Evolutionary conservation across 2,329 filamentous ascomycete species (phyloP), one percentile per base, ranked within the genome.

Genomic region (Metarhizium guizhouense): DNA sequence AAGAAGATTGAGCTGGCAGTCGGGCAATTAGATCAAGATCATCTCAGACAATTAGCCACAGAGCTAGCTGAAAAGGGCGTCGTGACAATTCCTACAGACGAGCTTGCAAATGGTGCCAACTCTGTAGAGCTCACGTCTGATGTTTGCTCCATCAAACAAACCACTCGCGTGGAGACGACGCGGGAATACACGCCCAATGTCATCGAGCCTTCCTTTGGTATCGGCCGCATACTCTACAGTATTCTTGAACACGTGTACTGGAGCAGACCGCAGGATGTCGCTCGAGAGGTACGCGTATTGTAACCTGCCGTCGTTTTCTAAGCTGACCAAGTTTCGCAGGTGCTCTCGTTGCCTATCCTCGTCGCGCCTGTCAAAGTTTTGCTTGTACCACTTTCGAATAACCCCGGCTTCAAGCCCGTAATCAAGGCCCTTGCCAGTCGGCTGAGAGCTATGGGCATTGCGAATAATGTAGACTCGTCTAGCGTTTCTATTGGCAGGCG

Each of bases 321-420:
- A 4, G 32, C 29, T n/a, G n/a, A 54, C 14, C 29, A 18, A 13
- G 11, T 13, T 30, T 42, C 10, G n/a, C 56, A 74, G 71, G 71
- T 74, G 4, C 67, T 74, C 40, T 74, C 72, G 2, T 72, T 74
- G 64, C 69, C 70, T 40, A 72, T 75, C 2, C 77, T 82, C 0
- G 79, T 95, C 51, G 88, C 90, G n/a, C 93, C 94, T 2, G 95
- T 90, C 60, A 96, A 96, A 78, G 91, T 96, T 51, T 82, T 96
- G 54, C 84, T 97, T 57, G 90, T 95, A 25, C 93, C 93, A 36
- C 81, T 97, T 45, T 95, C 91, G 54, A 83, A 81, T 64, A 88
- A 96, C 69, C 72, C 83, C 51, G 83, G 86, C 61, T 96, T 96
- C 78, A 82, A 82, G 63, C 88, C 90, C 16, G 79, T 88, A 50